Evolutionary conservation across 352 stramenopile genomes (phyloP).

Genomic region (Globisporangium paddicum): DNA sequence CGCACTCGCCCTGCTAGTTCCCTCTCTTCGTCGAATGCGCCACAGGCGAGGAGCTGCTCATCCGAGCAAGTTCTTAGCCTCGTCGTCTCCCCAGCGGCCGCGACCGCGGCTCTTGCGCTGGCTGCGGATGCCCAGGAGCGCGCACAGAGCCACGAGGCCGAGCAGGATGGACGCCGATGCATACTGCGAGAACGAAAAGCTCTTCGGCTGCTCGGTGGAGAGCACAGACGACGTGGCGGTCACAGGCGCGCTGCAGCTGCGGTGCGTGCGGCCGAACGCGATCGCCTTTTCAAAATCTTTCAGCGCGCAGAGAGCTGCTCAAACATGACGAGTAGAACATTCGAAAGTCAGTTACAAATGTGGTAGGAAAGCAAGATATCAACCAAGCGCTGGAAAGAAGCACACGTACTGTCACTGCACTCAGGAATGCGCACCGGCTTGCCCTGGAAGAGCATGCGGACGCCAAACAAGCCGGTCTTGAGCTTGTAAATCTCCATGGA

Average conservation of each 20-base stretch:
- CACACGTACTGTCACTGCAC: slow-evolving; percentile 59
- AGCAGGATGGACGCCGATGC: slow-evolving; percentile 48
- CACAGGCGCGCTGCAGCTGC: slow-evolving; percentile 42
- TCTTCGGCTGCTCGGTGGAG: slow-evolving; percentile 4
- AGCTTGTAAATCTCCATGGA: slow-evolving; percentile 80
- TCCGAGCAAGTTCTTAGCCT: slow-evolving; percentile 19
- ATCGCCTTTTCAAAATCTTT: slow-evolving; percentile 53
- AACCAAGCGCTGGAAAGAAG: not conserved
- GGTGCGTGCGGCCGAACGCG: slow-evolving; percentile 47
- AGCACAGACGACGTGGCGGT: slow-evolving; percentile 18
- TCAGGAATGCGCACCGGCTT: slow-evolving; percentile 64
- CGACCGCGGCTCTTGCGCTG: slow-evolving; percentile 24
- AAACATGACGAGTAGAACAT: no score
- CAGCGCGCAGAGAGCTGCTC: slow-evolving; percentile 53
- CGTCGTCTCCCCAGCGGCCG: slow-evolving; percentile 13
- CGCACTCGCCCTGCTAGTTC: not conserved
- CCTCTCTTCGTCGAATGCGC: not conserved
- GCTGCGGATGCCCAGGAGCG: slow-evolving; percentile 37
- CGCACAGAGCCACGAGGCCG: slow-evolving; percentile 50
- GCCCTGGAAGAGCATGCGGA: slow-evolving; percentile 74
- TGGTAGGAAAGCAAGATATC: no score
- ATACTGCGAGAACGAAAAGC: slow-evolving; percentile 34
- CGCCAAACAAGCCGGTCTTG: slow-evolving; percentile 42
- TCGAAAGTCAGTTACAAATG: no score
- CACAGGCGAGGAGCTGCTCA: not conserved